Base-by-base conservation (phyloP, 2,329 filamentous ascomycete species). In the Dendrostoma leiphaemia region DNA sequence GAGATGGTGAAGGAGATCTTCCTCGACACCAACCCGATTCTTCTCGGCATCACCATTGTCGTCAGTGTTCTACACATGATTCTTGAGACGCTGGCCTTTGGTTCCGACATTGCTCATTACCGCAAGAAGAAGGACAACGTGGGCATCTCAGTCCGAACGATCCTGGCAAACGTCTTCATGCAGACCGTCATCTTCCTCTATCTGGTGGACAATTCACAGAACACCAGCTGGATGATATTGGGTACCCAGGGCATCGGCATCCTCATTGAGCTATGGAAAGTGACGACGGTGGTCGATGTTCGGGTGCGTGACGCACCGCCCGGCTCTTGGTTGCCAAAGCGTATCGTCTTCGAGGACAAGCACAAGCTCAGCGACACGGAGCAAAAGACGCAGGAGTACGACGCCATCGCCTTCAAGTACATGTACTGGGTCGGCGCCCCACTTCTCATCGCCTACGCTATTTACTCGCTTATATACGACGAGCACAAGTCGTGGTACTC, bases 41-140 rank as follows among this genome's bases (percentile, higher is more conserved):
- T 99, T 28, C 84, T 99, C 35, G 86, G 81, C 24, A 86, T 95
- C 29, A 99, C 94, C 1, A 85, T 85, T 24, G 71, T 95, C 8
- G 94, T 96, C 63, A 92, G 85, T 60, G 81, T 99, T 54, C 80
- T 94, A 35, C 94, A 99, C 74, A 91, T 96, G 81, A 78, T 99
- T 62, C 93, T 99, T 60, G 94, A 99, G 73, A 92, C 89, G 66
- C 82, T 99, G 31, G 94, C 94, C 2, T 99, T 99, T 77, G 96
- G 96, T 66, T 96, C 89, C 68, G 94, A 99, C 69, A 96, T 99
- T 69, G 85, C 91, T 46, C 94, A 99, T 74, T 99, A 94, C 84
- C 90, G 92, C 68, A 97, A 97, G 79, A 99, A 99, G 87, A 99
- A 99, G 80, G 95, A 97, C 75, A 94, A 96, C 56, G 89, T 99